Evolutionary conservation across 306 rosid genomes (phyloP).

Genomic region (Pachyrhizus erosus): DNA sequence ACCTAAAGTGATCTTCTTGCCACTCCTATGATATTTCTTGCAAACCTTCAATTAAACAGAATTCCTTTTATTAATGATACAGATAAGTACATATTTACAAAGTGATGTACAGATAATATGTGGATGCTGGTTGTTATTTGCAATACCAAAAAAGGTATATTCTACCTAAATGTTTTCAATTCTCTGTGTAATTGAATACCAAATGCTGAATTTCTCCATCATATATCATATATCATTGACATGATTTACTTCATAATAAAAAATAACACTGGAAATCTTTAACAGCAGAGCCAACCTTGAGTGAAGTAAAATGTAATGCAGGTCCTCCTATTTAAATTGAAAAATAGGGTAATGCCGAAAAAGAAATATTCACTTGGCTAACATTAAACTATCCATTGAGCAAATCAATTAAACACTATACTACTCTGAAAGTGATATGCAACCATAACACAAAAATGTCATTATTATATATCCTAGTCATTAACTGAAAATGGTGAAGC

Average conservation of each 20-base stretch:
- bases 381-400: neutral
- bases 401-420: neutral
- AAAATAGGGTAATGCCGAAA: neutral
- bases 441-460: neutral
- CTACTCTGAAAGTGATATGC: neutral
- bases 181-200: constrained; percentile 1
- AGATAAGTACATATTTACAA: neutral
- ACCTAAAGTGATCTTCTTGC: neutral
- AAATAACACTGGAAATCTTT: neutral
- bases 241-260: neutral
- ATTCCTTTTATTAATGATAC: neutral
- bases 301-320: neutral
- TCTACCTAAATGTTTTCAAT: neutral
- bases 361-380: neutral
- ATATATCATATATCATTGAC: too few species aligned
- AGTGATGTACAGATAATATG: neutral
- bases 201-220: neutral
- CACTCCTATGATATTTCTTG: neutral
- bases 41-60: constrained; percentile 32
- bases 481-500: constrained; percentile 14
- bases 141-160: neutral
- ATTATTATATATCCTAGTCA: neutral
- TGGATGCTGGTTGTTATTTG: neutral
- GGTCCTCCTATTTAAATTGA: neutral
- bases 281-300: neutral